Evolutionary conservation across 345 rosid genomes (phyloP), one percentile per base, ranked within the genome.

Genomic region (Salix suchowensis): DNA sequence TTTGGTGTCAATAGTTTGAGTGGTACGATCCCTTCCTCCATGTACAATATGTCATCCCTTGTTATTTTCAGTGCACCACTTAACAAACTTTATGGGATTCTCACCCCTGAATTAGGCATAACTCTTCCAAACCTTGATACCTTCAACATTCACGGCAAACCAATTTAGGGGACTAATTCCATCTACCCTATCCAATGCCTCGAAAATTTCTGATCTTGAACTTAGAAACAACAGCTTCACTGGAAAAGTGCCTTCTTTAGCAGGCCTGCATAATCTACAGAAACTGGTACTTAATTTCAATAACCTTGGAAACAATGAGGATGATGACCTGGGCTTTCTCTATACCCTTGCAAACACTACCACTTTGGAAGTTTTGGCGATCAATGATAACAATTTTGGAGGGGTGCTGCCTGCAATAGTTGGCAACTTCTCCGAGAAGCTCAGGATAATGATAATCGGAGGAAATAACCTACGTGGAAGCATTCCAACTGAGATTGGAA

Each of bases 41-140:
- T 81, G 1, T 73, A 11, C 65, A 84, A 84, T 34, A 37, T 77
- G 1, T 84, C 82, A 24, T 65, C 76, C 2, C 37, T 78, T 12
- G 9, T 5, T 4, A 1, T 30, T 12, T 36, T 81, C 1, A 34
- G 70, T 10, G 19, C 76, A 28, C 54, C 78, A 10, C 23, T 10
- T 28, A 84, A 84, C 67, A 66, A 58, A 18, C 52, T 84, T 3
- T 58, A 79, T 34, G 81, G 84, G 21, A 67, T n/a, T 15, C 77
- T 84, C 24, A 83, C 78, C 6, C 15, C 55, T 30, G n/a, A 60
- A 50, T 52, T 78, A 16, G 81, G 79, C 8, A 11, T 58, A 16
- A 24, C 40, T 26, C 81, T 82, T 62, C 79, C 83, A 23, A 52
- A 50, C 52, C 75, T 79, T 1, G 23, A 55, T 16, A 0, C 1